Base-by-base conservation (phyloP, 345 rosid genomes). In the Litchi chinensis region DNA sequence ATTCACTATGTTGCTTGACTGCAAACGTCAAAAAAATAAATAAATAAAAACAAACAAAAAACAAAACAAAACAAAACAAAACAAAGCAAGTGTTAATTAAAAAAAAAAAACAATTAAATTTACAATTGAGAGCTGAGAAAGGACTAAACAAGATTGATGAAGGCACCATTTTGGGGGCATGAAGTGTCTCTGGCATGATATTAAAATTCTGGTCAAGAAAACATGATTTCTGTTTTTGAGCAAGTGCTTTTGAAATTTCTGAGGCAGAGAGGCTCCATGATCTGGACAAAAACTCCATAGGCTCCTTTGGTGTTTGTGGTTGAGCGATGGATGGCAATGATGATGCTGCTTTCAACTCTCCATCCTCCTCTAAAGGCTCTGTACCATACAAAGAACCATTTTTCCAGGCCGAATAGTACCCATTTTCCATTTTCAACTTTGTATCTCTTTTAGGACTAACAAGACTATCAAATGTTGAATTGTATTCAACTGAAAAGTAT, bases 261-360 rank as follows among this genome's bases (percentile, higher is more conserved):
- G 97, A 89, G 64, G 98, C 93, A 9, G 99, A 95, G 28, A 90
- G 87, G 79, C 95, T 93, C 97, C 98, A 93, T 0, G 99, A 92
- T 89, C 99, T 94, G 1, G 95, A 90, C 41, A 95, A 79, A 81
- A 92, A 95, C 90, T 95, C 99, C 94, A 95, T 93, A 0, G 98
- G 93, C 80, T 95, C 99, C 50, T 79, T 91, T 0, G 98, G 99
- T 40, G 95, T 95, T 73, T 91, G 88, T 32, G 98, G 98, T 48
- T 93, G 90, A 72, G 86, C 91, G 24, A 94, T 87, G 2, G 89
- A 79, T 18, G 93, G 91, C 82, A 92, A 71, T 5, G 83, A 57
- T 41, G 86, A 24, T 37, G 72, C 84, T 59, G 71, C 72, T 71
- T 77, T 85, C 72, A 77, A 82, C 15, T 85, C 93, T 70, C 78